phyloP scores from a whole-genome alignment of 805 yeast species.

The Metschnikowia peoriensis region DNA sequence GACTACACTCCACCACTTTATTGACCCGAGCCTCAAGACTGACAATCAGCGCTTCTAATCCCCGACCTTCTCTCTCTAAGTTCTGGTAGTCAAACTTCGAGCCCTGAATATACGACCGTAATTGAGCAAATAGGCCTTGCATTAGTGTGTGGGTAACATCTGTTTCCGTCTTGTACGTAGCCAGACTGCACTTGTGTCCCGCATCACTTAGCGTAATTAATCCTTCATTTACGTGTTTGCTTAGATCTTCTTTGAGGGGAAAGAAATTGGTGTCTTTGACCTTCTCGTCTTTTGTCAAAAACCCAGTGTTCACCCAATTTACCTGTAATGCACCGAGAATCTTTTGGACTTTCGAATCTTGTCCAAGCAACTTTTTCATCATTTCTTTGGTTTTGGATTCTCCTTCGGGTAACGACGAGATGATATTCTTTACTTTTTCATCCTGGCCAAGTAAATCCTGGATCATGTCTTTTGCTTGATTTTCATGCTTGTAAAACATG shows the following conservation, averaged over 20 bases:
- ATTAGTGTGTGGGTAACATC: neutral
- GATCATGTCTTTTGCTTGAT: neutral
- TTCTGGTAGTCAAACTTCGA: neutral
- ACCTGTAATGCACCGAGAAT: neutral
- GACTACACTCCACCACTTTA: neutral
- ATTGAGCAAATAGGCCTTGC: neutral
- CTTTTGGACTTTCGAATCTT: neutral
- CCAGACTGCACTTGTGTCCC: neutral
- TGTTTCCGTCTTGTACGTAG: neutral
- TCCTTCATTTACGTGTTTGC: conserved; percentile 2
- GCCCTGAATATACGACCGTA: neutral
- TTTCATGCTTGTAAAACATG: neutral
- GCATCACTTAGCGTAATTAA: neutral
- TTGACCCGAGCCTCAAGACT: neutral
- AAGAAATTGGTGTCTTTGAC: neutral
- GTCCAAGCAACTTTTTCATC: neutral
- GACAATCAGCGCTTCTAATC: neutral
- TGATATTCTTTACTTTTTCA: neutral
- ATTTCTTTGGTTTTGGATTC: neutral
- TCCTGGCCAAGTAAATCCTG: neutral
- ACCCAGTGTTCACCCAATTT: neutral
- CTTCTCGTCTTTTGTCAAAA: neutral
- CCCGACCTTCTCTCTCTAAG: conserved; percentile 1
- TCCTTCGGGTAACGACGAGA: neutral
- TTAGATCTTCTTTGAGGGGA: neutral